Evolutionary conservation across 306 rosid genomes (phyloP), one percentile per base, ranked within the genome.

Genomic region (Bauhinia variegata): DNA sequence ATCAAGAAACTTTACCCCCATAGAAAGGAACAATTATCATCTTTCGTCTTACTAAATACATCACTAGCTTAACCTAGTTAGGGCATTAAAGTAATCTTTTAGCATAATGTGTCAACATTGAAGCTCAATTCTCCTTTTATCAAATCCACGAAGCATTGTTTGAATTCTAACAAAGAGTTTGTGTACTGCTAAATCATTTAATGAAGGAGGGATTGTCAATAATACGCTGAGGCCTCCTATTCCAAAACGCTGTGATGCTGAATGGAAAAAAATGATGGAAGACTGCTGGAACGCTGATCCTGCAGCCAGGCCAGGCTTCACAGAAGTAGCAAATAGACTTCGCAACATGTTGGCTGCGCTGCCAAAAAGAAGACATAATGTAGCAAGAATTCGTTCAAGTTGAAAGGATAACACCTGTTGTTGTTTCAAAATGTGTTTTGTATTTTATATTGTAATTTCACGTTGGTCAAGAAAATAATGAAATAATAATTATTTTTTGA

Each of bases 271-370:
- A 43, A 44, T 95, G 65, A 95, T 95, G 99, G 97, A 88, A 80
- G 92, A 88, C 30, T 95, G 96, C 63, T 90, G 99, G 97, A 78
- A 77, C 8, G 87, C 96, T 47, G 91, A 90, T 39, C 99, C 99
- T 44, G 76, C 71, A 41, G 76, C 66, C 69, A 83, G 97, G 48
- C 96, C 97, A 28, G 72, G 91, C 36, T 95, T 95, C 76, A 85
- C 92, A 16, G 92, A 95, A 38, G 80, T 95, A 60, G 75, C 89
- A 30, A 71, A 60, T 5, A 83, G 95, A 71, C 87, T 95, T 6
- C 90, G 92, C 37, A 79, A 55, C 59, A 88, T 95, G 95, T 87
- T 86, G 13, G 68, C 42, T 23, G 68, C 92, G 7, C 77, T 88
- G 52, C 95, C 63, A 42, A 88, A 75, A 68, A 90, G 73, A 81